Conservation (phyloP, 768 basidiomycete species). For the Pleurotus citrinopileatus region DNA sequence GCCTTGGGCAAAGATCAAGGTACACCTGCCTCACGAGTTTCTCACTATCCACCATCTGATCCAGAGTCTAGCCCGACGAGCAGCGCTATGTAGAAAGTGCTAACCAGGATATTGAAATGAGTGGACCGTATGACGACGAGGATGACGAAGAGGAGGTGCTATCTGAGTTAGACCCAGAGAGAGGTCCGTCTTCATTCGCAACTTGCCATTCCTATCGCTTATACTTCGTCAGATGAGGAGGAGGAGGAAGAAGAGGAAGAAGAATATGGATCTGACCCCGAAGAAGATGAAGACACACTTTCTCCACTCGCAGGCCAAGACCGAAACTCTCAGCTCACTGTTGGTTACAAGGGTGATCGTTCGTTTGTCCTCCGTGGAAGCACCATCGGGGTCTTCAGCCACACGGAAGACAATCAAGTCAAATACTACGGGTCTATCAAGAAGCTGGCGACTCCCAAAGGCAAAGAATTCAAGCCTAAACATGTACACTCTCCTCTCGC, state of each 20-base stretch:
- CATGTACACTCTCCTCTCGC: conserved; percentile 76
- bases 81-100: conserved; percentile 79
- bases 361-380: conserved; percentile 92
- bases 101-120: conserved; percentile 89
- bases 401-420: conserved; percentile 64
- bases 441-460: conserved; percentile 75
- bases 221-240: conserved; percentile 28
- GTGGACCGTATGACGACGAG: conserved; percentile 67
- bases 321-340: conserved; percentile 84
- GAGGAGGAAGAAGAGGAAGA: conserved; percentile 34
- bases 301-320: conserved; percentile 49
- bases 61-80: conserved; percentile 64
- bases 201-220: conserved; percentile 3
- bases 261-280: conserved; percentile 5
- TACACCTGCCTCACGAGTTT: conserved; percentile 18
- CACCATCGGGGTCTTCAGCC: conserved; percentile 89
- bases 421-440: conserved; percentile 88
- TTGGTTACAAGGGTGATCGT: conserved; percentile 94
- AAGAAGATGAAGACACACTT: conserved; percentile 41
- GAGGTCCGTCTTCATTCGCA: conserved; percentile 41
- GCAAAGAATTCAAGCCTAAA: conserved; percentile 80
- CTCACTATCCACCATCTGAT: not conserved
- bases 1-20: conserved; percentile 82
- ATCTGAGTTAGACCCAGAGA: conserved; percentile 61
- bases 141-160: conserved; percentile 78